Evolutionary conservation across 495 filamentous ascomycete species (phyloP).

Genomic region (Podospora anserina): DNA sequence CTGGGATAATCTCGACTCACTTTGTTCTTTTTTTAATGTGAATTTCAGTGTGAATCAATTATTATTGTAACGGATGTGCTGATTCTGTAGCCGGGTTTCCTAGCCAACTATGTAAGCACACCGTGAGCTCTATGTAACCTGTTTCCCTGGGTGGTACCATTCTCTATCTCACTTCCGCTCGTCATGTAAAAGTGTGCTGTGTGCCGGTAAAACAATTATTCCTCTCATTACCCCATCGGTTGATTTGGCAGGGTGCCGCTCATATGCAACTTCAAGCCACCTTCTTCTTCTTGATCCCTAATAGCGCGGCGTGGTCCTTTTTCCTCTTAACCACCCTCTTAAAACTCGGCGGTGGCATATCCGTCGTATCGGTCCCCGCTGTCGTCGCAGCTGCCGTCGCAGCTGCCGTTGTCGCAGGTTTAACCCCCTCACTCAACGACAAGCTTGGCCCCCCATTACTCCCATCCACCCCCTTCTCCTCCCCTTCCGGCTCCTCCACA

Average conservation of each 20-base stretch:
- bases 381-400: constrained; percentile 29
- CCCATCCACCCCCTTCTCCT: constrained; percentile 19
- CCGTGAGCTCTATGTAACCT: too few relatives aligned
- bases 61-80: too few relatives aligned
- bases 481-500: constrained; percentile 43
- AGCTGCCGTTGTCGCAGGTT: constrained; percentile 33
- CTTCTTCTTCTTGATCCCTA: constrained; percentile 90
- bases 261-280: constrained; percentile 25
- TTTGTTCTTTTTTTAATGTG: background rate
- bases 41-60: too few relatives aligned
- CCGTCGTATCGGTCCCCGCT: constrained; percentile 24
- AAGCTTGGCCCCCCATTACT: constrained; percentile 15
- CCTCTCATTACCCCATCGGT: background rate
- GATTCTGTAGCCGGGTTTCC: too few relatives aligned
- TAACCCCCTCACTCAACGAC: constrained; percentile 3
- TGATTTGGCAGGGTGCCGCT: background rate
- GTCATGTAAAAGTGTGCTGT: background rate
- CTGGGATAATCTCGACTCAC: background rate
- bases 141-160: background rate
- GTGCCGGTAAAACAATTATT: background rate
- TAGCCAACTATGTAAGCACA: too few relatives aligned
- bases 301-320: constrained; percentile 63
- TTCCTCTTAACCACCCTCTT: constrained; percentile 79
- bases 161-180: background rate
- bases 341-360: constrained; percentile 64